phyloP scores from a whole-genome alignment of 306 rosid species.

The Cicer bijugum region DNA sequence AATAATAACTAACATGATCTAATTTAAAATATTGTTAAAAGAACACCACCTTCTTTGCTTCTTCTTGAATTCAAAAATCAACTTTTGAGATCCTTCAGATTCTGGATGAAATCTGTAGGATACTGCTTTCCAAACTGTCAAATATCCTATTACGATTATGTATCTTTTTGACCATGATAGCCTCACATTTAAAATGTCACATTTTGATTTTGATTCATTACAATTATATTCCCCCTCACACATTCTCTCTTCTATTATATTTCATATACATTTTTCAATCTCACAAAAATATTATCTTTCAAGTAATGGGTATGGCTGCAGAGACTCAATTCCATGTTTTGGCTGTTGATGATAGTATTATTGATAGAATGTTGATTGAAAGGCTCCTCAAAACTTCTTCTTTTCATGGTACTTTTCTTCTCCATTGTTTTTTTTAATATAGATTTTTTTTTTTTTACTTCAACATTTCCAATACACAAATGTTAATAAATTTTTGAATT shows the following conservation, averaged over 20 bases:
- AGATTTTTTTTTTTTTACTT: neutral
- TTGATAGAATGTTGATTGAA: conserved; percentile 85
- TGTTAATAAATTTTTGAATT: too few relatives aligned
- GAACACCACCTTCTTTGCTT: conserved; percentile 62
- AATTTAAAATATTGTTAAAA: conserved; percentile 41
- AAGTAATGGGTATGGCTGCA: conserved; percentile 61
- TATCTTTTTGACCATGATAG: conserved; percentile 51
- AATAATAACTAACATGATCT: conserved; percentile 42
- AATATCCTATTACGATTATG: conserved; percentile 58
- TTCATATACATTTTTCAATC: neutral
- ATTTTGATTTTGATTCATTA: conserved; percentile 36
- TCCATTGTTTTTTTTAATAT: neutral
- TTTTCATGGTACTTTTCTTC: conserved; percentile 64
- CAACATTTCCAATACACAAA: too few relatives aligned
- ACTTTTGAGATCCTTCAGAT: conserved; percentile 68
- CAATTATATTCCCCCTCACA: neutral
- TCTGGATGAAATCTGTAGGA: conserved; percentile 69
- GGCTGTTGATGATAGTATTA: conserved; percentile 84
- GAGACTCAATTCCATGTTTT: conserved; percentile 75
- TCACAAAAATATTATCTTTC: neutral
- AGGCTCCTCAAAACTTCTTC: conserved; percentile 85
- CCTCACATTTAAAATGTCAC: conserved; percentile 59
- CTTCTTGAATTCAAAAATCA: conserved; percentile 62
- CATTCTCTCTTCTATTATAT: conserved; percentile 20
- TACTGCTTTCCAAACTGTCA: conserved; percentile 82